Base-by-base conservation (phyloP, 2,329 filamentous ascomycete species). In the Paraphoma chrysanthemicola region DNA sequence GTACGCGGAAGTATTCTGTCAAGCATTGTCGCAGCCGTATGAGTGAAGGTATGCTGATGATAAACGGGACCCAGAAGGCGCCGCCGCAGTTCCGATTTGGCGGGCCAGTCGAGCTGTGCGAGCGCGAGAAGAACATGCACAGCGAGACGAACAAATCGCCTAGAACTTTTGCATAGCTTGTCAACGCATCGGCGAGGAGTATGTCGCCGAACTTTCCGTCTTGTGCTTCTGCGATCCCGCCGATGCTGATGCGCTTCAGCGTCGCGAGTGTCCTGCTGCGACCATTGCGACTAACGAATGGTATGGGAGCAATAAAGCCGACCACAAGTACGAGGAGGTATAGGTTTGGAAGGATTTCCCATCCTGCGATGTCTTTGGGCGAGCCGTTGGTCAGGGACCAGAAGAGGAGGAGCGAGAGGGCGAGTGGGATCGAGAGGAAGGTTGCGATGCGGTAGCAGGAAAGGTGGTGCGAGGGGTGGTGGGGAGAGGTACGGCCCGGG, bases 121-220 rank as follows among this genome's bases (percentile, higher is more conserved):
- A 85, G 3, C 84, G 79, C 1, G 86, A 85, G 71, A 96, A 86
- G 77, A 96, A 93, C 94, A 97, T 97, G 86, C 93, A 98, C 29
- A 93, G 78, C 46, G 88, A 88, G 53, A 98, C 90, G 74, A 93
- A 97, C 11, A 97, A 80, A 76, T 99, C 95, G 23, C 89, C 94
- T 29, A 96, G 83, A 30, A 97, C 90, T 77, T 96, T 97, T 59
- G 94, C 90, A 76, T 98, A 99, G 70, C 91, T 96, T 42, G 95
- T 99, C 67, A 98, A 80, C 53, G 93, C 94, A 83, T 99, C 95
- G 33, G 95, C 93, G 16, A 99, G 86, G 56, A 99, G 80, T 50
- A 98, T 90, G 73, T 99, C 95, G 53, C 92, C 94, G 70, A 98
- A 98, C 73, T 96, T 97, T 52, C 94, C 93, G 76, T 97, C 91